Base-by-base conservation (phyloP, 441 rosid species). In the Pelargonium citronellum region DNA sequence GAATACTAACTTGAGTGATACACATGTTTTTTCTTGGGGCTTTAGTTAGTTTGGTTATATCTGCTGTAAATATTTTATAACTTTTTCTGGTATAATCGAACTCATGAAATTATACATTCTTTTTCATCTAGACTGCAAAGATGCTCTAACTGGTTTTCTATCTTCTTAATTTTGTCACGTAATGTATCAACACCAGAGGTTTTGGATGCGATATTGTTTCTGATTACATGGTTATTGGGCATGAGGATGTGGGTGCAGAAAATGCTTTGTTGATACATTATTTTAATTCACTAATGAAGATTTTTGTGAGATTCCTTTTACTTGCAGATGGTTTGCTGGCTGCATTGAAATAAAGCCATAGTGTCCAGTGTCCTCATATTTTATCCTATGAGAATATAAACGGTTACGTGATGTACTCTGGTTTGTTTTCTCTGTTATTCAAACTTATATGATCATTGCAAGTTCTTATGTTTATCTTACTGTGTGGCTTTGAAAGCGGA, bases 291-390 rank as follows among this genome's bases (percentile, higher is more conserved):
- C 16, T 63, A n/a, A 71, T 8, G 70, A 57, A 62, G 22, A 68
- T 17, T 64, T 34, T 55, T 53, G 46, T n/a, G 62, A 20, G 75
- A 62, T 62, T 68, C 24, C 24, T 44, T 57, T 57, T 53, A 53
- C 37, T 63, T 64, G 53, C 44, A 46, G 75, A 55, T 46, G 72
- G 70, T 63, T 69, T 61, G 55, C 64, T 39, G 57, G n/a, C 12
- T n/a, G 17, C 17, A 30, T 58, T 39, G 17, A 47, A 64, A 67
- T n/a, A 60, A n/a, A 8, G 16, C 3, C 8, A 16, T 12, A 9
- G 2, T 15, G 58, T 51, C 58, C n/a, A 46, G n/a, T 11, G 13
- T 46, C n/a, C 51, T 46, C 12, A 46, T 13, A 20, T 64, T 51
- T n/a, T 63, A 65, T 60, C 60, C 17, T 0, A 55, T 16, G 57